Base-by-base conservation (phyloP, 352 stramenopile species). In the Pythium pyrilobum region DNA sequence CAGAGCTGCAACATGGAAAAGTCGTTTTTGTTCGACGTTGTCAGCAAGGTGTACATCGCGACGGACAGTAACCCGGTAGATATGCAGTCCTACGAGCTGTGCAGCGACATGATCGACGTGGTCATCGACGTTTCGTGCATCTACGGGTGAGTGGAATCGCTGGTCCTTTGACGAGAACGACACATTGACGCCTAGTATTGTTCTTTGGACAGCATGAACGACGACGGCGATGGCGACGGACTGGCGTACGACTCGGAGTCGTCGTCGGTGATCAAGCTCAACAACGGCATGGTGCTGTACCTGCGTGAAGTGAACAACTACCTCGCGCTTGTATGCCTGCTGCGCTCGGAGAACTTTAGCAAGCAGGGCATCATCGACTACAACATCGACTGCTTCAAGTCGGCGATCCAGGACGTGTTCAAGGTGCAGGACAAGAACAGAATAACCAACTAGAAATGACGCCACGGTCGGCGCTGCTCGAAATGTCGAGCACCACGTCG, bases 111-210 rank as follows among this genome's bases (percentile, higher is more conserved):
- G 96, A 99, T 99, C 62, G 97, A 99, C 77, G 95, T 99, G 10
- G 96, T 99, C 41, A 95, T 99, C 44, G 97, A 99, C 69, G 95
- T 99, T 0, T 98, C 95, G 40, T 98, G 96, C 63, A 99, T 99
- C 62, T 99, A 99, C 67, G 96, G 96, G 71, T 85, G 65, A 38
- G 54, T 56, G n/a, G 24, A 23, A 25, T 31, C 24, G 3, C 5
- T 11, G 11, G 8, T 36, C 11, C n/a, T 47, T 21, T 13, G n/a
- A n/a, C n/a, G n/a, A n/a, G n/a, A n/a, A n/a, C n/a, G n/a, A n/a
- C n/a, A n/a, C n/a, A n/a, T n/a, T n/a, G n/a, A n/a, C n/a, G n/a
- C n/a, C n/a, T n/a, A n/a, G n/a, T n/a, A n/a, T n/a, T n/a, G n/a
- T n/a, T n/a, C n/a, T n/a, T 31, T 5, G 52, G 20, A 5, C 20